Evolutionary conservation across 2,329 filamentous ascomycete genomes (phyloP).

Genomic region (Diaporthe capsici): DNA sequence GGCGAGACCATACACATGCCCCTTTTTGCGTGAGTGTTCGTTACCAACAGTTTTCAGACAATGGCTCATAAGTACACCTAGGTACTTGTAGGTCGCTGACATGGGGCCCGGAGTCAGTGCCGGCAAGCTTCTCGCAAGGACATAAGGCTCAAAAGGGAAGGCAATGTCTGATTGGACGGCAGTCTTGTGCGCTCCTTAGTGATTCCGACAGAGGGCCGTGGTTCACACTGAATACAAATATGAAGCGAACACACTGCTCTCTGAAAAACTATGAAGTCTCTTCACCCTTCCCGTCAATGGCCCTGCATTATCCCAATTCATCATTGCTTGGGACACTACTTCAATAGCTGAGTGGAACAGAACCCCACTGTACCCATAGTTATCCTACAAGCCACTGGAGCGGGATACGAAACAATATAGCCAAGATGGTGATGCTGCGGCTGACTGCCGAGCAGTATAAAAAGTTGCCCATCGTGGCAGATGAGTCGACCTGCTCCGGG

Average conservation of each 20-base stretch:
- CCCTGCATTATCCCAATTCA: not conserved
- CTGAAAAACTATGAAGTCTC: not conserved
- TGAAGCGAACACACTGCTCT: not conserved
- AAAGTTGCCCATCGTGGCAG: not conserved
- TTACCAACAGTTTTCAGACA: too few relatives aligned
- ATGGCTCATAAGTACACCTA: not conserved
- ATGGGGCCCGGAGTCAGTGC: not conserved
- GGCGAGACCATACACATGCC: too few relatives aligned
- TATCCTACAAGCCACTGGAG: not conserved
- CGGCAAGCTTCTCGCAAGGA: not conserved
- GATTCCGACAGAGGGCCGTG: too few relatives aligned
- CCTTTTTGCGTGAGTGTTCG: too few relatives aligned
- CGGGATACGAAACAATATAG: not conserved
- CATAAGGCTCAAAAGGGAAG: not conserved
- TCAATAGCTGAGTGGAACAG: not conserved
- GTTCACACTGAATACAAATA: not conserved
- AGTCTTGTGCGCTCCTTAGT: not conserved
- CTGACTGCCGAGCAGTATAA: conserved; percentile 13
- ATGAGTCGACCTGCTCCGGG: not conserved
- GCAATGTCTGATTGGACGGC: not conserved
- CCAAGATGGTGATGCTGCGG: not conserved
- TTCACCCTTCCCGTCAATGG: not conserved
- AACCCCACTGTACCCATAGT: not conserved
- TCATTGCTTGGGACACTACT: not conserved
- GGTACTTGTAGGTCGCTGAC: not conserved